These are phyloP conservation scores for Nicotiana tabacum DNA, from an alignment of 257 asterid genomes.

Conservation along the genomic window DNA sequence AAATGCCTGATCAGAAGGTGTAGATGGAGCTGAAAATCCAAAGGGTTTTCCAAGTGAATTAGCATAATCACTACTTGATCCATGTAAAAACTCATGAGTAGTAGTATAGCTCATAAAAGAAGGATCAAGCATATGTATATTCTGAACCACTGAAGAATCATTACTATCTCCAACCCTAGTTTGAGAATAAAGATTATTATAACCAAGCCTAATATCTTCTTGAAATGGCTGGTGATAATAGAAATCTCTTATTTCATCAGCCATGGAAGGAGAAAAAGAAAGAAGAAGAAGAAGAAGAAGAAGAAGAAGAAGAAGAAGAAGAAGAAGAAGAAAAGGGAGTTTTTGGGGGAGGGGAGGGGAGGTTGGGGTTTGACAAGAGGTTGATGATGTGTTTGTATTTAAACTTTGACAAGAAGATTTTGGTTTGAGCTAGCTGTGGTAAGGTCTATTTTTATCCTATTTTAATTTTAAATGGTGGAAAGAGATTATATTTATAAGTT, in stretches of 20 bases:
- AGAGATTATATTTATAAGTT: slow-evolving; percentile 12
- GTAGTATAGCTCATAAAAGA: slow-evolving; percentile 32
- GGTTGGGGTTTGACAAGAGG: slow-evolving; percentile 42
- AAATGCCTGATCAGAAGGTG: slow-evolving; percentile 25
- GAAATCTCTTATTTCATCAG: slow-evolving; percentile 46
- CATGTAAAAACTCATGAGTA: slow-evolving; percentile 33
- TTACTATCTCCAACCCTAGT: neutral
- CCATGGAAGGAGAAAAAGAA: slow-evolving; percentile 38
- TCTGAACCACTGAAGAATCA: slow-evolving; percentile 18
- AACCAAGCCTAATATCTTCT: slow-evolving; percentile 16
- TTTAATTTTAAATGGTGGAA: slow-evolving; percentile 9
- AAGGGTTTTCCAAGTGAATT: slow-evolving; percentile 26
- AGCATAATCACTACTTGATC: slow-evolving; percentile 25
- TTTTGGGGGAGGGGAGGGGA: slow-evolving; percentile 11
- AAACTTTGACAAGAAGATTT: slow-evolving; percentile 62
- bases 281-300: slow-evolving; percentile 7
- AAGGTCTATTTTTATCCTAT: slow-evolving; percentile 19
- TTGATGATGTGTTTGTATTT: slow-evolving; percentile 39
- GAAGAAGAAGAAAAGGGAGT: neutral
- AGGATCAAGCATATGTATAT: slow-evolving; percentile 46
- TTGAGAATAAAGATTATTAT: slow-evolving; percentile 21
- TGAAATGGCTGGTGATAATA: slow-evolving; percentile 54
- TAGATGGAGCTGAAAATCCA: slow-evolving; percentile 16
- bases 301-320: slow-evolving; percentile 10
- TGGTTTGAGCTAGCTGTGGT: neutral